phyloP scores from a whole-genome alignment of 2,329 filamentous ascomycete species.

The Phyllosticta citribraziliensis region DNA sequence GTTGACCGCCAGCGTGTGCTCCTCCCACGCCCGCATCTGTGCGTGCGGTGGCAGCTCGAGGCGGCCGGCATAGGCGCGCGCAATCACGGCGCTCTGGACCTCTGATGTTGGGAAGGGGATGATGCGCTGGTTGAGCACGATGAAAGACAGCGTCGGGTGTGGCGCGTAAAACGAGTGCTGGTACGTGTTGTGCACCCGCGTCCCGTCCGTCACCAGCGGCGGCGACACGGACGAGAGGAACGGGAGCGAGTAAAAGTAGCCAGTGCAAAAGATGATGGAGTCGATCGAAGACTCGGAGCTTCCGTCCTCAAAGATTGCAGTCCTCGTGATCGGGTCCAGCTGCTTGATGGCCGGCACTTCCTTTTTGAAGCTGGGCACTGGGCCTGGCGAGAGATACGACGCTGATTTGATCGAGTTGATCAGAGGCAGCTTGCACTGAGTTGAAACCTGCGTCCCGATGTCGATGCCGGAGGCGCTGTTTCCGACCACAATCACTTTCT shows the following conservation, averaged over 20 bases:
- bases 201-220: constrained; percentile 57
- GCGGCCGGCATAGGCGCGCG: constrained; percentile 65
- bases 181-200: constrained; percentile 62
- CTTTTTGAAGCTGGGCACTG: constrained; percentile 42
- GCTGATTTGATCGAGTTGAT: constrained; percentile 52
- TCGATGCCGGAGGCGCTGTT: constrained; percentile 79
- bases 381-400: constrained; percentile 33
- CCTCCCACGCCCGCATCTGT: constrained; percentile 64
- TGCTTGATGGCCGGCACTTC: constrained; percentile 45
- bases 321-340: constrained; percentile 46
- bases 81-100: constrained; percentile 65
- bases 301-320: constrained; percentile 58
- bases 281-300: constrained; percentile 59
- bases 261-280: constrained; percentile 75
- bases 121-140: constrained; percentile 67
- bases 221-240: constrained; percentile 46
- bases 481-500: constrained; percentile 75
- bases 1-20: constrained; percentile 27
- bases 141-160: constrained; percentile 69
- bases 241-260: constrained; percentile 77
- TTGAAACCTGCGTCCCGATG: constrained; percentile 65
- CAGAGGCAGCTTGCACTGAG: constrained; percentile 49
- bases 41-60: constrained; percentile 51
- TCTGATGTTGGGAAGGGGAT: constrained; percentile 80
- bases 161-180: constrained; percentile 68